These are phyloP conservation scores for Ceriops zippeliana DNA, from an alignment of 345 rosid species.

Conservation along the genomic window DNA sequence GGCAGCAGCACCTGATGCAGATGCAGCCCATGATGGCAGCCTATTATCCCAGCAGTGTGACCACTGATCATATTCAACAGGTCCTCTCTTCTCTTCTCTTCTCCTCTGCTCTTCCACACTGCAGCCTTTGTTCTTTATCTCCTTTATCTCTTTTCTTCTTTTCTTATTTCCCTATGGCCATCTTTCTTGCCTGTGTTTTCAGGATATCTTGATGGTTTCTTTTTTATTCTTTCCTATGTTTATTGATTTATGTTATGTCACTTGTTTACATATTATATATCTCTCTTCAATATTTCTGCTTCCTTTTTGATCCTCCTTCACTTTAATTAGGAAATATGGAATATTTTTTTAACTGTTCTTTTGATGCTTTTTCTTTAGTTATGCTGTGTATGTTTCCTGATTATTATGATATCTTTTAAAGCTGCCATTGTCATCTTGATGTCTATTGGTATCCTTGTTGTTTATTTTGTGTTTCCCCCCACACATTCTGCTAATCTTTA, in stretches of 20 bases:
- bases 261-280: background rate
- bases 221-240: background rate
- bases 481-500: background rate
- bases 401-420: background rate
- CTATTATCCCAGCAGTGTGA: conserved; percentile 98
- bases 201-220: background rate
- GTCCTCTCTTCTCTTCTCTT: conserved; percentile 35
- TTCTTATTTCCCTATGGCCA: background rate
- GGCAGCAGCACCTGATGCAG: conserved; percentile 99
- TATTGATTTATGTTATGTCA: background rate
- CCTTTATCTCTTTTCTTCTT: background rate
- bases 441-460: background rate
- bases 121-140: conserved; percentile 5
- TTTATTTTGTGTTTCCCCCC: background rate
- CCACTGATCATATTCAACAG: conserved; percentile 99
- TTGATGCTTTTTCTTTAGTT: background rate
- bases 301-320: background rate
- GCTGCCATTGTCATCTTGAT: background rate
- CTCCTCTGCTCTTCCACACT: conserved; percentile 2
- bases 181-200: background rate
- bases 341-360: background rate
- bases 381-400: background rate
- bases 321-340: background rate
- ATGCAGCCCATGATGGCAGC: conserved; percentile 99
- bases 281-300: background rate